phyloP scores from a whole-genome alignment of 2,329 filamentous ascomycete genomes.

The Fusarium luffae region DNA sequence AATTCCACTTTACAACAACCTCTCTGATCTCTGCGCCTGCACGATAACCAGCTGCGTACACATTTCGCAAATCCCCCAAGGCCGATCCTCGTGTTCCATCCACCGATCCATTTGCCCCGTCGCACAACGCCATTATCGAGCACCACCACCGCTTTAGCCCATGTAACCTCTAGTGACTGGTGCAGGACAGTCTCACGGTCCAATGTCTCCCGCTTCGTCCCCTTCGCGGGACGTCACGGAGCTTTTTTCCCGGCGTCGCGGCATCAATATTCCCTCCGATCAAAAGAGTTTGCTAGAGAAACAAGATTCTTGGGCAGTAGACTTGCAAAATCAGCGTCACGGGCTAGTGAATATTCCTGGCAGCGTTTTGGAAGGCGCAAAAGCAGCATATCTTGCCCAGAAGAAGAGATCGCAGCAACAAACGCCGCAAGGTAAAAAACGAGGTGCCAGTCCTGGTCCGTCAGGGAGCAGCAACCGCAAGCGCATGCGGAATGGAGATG shows the following conservation, averaged over 20 bases:
- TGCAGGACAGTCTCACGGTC: conserved; percentile 31
- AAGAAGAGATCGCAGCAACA: neutral
- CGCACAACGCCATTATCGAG: conserved; percentile 10
- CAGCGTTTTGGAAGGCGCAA: conserved; percentile 50
- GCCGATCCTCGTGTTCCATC: neutral
- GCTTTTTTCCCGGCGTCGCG: conserved; percentile 44
- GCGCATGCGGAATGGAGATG: conserved; percentile 19
- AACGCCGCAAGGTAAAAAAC: conserved; percentile 14
- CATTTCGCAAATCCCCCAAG: neutral
- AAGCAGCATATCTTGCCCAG: conserved; percentile 37
- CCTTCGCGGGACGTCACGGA: conserved; percentile 39
- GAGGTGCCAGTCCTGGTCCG: conserved; percentile 2
- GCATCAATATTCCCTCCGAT: conserved; percentile 52
- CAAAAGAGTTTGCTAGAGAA: conserved; percentile 53
- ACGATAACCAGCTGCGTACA: neutral
- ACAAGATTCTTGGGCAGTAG: conserved; percentile 52
- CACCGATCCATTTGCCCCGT: neutral
- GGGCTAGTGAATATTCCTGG: conserved; percentile 50
- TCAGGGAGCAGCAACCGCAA: conserved; percentile 20
- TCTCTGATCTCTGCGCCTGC: neutral
- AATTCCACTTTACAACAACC: neutral
- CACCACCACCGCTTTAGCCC: conserved; percentile 18
- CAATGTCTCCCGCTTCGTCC: conserved; percentile 45
- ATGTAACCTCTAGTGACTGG: conserved; percentile 39
- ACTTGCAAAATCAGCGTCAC: conserved; percentile 39